Conservation (phyloP, 768 basidiomycete genomes). For the Favolaschia claudopus region DNA sequence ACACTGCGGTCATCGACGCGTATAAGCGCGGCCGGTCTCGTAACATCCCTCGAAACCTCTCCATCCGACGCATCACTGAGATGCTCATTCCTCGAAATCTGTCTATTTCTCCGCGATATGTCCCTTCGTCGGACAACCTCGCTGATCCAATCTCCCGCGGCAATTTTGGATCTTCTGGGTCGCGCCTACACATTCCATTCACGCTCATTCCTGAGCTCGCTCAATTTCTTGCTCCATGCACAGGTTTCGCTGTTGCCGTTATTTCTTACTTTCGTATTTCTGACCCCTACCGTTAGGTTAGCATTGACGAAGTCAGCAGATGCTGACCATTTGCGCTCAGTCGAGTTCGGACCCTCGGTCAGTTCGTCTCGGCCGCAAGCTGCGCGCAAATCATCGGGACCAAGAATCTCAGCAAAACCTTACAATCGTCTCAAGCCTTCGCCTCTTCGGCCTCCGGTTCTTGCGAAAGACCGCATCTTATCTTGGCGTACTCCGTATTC, state of each 20-base stretch:
- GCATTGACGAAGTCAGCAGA: neutral
- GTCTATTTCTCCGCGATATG: slow-evolving; percentile 27
- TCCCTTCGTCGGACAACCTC: slow-evolving; percentile 35
- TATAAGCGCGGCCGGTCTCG: neutral
- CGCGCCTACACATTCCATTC: neutral
- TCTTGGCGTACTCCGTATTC: neutral
- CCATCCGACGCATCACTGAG: neutral
- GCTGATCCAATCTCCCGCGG: slow-evolving; percentile 40
- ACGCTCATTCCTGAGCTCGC: slow-evolving; percentile 24
- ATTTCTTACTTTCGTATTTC: slow-evolving; percentile 10
- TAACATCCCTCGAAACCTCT: neutral
- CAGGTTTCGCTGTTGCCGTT: no score
- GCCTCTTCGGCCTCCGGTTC: neutral
- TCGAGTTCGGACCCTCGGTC: slow-evolving; percentile 2
- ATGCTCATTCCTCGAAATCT: slow-evolving; percentile 26
- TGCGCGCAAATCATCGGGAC: slow-evolving; percentile 7
- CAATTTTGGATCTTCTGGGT: slow-evolving; percentile 2
- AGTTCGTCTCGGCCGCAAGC: slow-evolving; percentile 11
- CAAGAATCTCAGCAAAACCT: neutral
- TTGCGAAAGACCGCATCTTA: neutral
- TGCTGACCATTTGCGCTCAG: slow-evolving; percentile 9
- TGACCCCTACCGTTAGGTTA: neutral
- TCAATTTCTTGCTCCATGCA: slow-evolving; percentile 9
- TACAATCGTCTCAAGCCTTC: slow-evolving; percentile 4
- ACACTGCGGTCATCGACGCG: slow-evolving; percentile 9